These are phyloP conservation scores for Rhizoclosmatium globosum DNA, from an alignment of 192 early-diverging fungal species.

Conservation along the genomic window DNA sequence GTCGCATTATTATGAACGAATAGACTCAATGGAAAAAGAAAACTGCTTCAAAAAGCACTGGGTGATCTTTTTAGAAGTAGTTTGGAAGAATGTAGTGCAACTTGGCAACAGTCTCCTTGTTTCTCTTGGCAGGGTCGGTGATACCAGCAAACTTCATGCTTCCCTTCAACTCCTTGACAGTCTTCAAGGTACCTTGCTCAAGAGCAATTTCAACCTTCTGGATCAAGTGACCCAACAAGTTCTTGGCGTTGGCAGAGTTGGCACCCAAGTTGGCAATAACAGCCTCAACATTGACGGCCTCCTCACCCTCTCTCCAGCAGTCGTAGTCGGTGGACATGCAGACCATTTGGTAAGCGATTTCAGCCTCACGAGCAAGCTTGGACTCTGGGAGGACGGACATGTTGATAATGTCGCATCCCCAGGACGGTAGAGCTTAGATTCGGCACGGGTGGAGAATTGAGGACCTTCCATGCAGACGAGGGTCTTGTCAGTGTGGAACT, in stretches of 20 bases:
- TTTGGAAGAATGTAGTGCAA: conserved; percentile 84
- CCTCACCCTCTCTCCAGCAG: conserved; percentile 68
- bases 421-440: conserved; percentile 96
- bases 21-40: too few relatives aligned
- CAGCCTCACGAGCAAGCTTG: conserved; percentile 97
- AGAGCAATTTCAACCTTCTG: conserved; percentile 75
- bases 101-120: conserved; percentile 73
- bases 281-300: conserved; percentile 69
- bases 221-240: conserved; percentile 77
- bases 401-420: conserved; percentile 96
- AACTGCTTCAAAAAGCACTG: too few relatives aligned
- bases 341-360: conserved; percentile 98
- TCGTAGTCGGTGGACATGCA: conserved; percentile 99
- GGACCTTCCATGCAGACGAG: conserved; percentile 98
- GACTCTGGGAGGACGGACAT: conserved; percentile 97
- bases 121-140: conserved; percentile 79
- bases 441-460: conserved; percentile 96
- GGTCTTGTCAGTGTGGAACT: conserved; percentile 85
- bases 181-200: conserved; percentile 57
- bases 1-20: too few relatives aligned
- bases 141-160: conserved; percentile 86
- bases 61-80: conserved; percentile 18
- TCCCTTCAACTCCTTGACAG: conserved; percentile 73
- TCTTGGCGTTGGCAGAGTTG: conserved; percentile 86
- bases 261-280: conserved; percentile 90